Conservation (phyloP, 2,329 filamentous ascomycete genomes). For the Sarocladium oryzae region DNA sequence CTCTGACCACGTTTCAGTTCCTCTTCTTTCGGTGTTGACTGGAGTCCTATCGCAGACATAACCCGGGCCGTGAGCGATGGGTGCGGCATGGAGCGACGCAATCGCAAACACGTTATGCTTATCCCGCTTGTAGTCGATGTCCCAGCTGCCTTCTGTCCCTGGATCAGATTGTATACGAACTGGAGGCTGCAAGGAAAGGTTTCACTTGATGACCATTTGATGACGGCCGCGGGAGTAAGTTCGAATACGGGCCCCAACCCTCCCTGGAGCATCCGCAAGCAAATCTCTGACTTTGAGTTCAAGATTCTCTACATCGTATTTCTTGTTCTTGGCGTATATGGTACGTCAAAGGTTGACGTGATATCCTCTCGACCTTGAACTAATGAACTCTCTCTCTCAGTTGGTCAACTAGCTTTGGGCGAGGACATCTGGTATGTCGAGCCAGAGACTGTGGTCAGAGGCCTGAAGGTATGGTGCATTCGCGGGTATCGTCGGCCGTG, state of each 20-base stretch:
- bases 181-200: constrained; percentile 24
- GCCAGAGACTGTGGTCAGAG: constrained; percentile 19
- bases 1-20: background rate
- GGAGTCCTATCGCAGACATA: constrained; percentile 19
- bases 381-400: too few species aligned
- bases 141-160: constrained; percentile 26
- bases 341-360: constrained; percentile 17
- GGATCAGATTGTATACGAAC: constrained; percentile 30
- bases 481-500: background rate
- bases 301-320: constrained; percentile 25
- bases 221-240: constrained; percentile 28
- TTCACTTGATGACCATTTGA: constrained; percentile 33
- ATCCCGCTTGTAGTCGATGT: constrained; percentile 29
- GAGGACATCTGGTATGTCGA: constrained; percentile 31
- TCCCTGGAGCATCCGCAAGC: too few species aligned
- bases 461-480: constrained; percentile 21
- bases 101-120: constrained; percentile 24
- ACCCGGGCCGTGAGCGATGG: constrained; percentile 24
- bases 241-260: background rate
- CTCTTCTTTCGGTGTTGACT: constrained; percentile 5
- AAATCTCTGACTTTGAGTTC: background rate
- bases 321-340: constrained; percentile 24
- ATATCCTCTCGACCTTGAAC: too few species aligned
- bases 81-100: constrained; percentile 25
- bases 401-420: constrained; percentile 24